Evolutionary conservation across 306 rosid genomes (phyloP), one percentile per base, ranked within the genome.

Genomic region (Glycyrrhiza uralensis): DNA sequence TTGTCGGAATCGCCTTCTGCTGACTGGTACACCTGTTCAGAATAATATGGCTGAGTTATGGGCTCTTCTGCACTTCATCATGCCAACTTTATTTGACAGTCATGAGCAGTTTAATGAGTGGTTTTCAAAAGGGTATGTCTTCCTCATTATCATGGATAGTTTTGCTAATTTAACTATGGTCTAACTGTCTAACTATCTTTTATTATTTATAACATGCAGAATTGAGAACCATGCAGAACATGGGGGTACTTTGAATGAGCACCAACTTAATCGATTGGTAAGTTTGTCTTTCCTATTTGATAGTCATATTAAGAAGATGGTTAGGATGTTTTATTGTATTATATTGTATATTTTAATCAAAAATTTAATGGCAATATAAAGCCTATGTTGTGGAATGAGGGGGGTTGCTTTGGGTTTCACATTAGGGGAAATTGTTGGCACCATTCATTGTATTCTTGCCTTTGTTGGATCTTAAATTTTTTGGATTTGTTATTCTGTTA

Each of bases 31-130:
- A 26, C 99, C 99, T 42, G 83, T 95, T 80, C 99, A 95, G 76
- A 95, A 95, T 81, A 95, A 94, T 72, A 94, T 94, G 99, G 97
- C 99, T 2, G 99, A 94, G 85, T 74, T 94, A 84, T 94, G 99
- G 99, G 97, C 99, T 75, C 95, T 94, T 73, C 83, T 94, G 50
- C 99, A 94, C 81, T 94, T 94, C 78, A 94, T 94, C 44, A 94
- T 94, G 99, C 99, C 99, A 17, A 94, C 96, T 56, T 82, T 94
- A 76, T 94, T 94, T 74, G 99, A 94, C 72, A 94, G 99, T 86
- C 99, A 94, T 6, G 97, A 94, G 70, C 99, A 94, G 78, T 94
- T 94, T 74, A 94, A 94, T 79, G 99, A 94, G 87, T 94, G 99
- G 99, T 94, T 94, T 82, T 94, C 99, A 42, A 94, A 91, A 89